phyloP scores from a whole-genome alignment of 495 filamentous ascomycete species.

The Daldinia decipiens region DNA sequence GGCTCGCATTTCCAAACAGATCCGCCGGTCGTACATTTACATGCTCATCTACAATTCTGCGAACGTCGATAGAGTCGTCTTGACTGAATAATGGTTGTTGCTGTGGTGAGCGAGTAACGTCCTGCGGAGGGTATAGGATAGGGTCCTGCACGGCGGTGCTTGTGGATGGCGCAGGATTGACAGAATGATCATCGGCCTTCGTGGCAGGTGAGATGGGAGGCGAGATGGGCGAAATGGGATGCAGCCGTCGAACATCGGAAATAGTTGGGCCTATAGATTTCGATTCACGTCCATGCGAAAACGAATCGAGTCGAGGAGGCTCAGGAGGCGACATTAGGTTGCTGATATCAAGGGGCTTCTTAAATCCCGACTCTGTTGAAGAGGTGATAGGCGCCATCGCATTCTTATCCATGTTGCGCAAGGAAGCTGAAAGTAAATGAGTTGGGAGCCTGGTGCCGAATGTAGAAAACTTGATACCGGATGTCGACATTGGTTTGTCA shows the following conservation, averaged over 20 bases:
- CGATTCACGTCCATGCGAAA: constrained; percentile 50
- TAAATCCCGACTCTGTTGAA: constrained; percentile 32
- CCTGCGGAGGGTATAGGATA: constrained; percentile 62
- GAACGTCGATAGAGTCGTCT: constrained; percentile 55
- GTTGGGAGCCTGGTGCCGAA: constrained; percentile 21
- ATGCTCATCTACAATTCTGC: constrained; percentile 71
- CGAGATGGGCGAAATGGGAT: constrained; percentile 68
- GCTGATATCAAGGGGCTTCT: constrained; percentile 56
- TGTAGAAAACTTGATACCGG: constrained; percentile 21
- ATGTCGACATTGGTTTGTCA: constrained; percentile 47
- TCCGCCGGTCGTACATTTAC: constrained; percentile 69
- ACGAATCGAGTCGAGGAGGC: constrained; percentile 68
- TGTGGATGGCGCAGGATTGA: constrained; percentile 20
- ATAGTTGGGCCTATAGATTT: constrained; percentile 43
- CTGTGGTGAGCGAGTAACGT: constrained; percentile 66
- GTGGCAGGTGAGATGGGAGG: constrained; percentile 77
- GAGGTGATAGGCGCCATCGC: constrained; percentile 31
- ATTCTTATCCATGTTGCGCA: constrained; percentile 19
- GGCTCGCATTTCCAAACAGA: constrained; percentile 64
- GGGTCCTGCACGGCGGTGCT: constrained; percentile 50
- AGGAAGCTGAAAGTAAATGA: constrained; percentile 8
- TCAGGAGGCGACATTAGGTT: constrained; percentile 84
- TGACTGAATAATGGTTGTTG: constrained; percentile 47
- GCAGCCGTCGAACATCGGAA: constrained; percentile 51
- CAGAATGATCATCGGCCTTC: constrained; percentile 49